A percentile compares a stretch with the other conserved stretches of the same genome.
Conservation (phyloP, 257 asterid species). For the Oldenlandia corymbosa region DNA sequence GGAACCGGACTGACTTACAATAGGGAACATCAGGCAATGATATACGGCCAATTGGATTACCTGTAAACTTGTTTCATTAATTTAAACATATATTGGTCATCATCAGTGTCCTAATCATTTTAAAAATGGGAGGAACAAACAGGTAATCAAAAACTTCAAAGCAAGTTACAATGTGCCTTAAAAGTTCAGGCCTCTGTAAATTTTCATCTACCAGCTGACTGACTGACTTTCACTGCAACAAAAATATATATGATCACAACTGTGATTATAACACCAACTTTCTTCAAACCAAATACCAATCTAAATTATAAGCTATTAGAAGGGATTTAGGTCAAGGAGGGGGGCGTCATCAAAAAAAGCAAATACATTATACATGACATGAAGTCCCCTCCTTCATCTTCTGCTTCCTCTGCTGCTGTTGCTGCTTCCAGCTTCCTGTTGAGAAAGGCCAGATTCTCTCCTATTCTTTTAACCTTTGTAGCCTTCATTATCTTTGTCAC, state of each 20-base stretch:
- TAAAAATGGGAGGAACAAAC: no score
- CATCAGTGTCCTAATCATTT: no score
- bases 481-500: conserved; percentile 34
- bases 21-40: no score
- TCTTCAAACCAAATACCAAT: conserved; percentile 4
- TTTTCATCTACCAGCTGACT: not conserved
- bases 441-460: conserved; percentile 29
- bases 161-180: no score
- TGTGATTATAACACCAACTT: not conserved
- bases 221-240: not conserved
- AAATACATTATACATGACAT: conserved; percentile 7
- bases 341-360: no score
- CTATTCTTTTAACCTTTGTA: conserved; percentile 29
- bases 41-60: no score
- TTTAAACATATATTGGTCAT: no score
- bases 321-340: not conserved
- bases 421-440: conserved; percentile 17
- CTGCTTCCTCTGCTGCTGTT: no score
- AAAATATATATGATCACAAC: not conserved
- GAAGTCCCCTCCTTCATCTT: conserved; percentile 28
- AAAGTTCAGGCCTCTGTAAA: no score
- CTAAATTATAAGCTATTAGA: not conserved
- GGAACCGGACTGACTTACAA: no score
- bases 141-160: no score
- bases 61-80: no score